phyloP scores from a whole-genome alignment of 768 basidiomycete genomes.

The Pisolithus microcarpus region DNA sequence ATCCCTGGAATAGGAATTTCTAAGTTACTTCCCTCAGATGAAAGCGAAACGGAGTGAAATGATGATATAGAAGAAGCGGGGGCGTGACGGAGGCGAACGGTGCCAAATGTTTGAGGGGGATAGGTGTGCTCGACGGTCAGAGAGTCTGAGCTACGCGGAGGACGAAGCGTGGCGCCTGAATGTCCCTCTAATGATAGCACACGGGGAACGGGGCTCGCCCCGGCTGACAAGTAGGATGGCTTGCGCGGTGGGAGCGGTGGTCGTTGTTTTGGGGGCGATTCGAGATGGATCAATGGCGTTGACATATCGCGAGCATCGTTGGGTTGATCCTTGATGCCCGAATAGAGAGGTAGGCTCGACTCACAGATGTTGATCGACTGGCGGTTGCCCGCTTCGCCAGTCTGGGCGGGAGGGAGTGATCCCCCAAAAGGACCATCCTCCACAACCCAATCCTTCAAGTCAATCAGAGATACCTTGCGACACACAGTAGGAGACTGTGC shows the following conservation, averaged over 20 bases:
- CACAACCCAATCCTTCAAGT: constrained; percentile 68
- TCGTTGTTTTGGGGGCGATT: constrained; percentile 40
- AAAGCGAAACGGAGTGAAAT: constrained; percentile 77
- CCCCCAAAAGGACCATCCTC: constrained; percentile 46
- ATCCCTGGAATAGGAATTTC: constrained; percentile 10
- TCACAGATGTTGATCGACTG: constrained; percentile 13
- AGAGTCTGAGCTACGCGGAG: constrained; percentile 37
- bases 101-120: constrained; percentile 35
- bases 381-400: constrained; percentile 4
- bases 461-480: constrained; percentile 56
- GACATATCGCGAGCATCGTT: constrained; percentile 7
- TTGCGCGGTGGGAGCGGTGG: constrained; percentile 67
- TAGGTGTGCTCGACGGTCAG: constrained; percentile 55
- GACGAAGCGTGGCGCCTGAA: constrained; percentile 13
- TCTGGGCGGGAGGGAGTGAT: constrained; percentile 8
- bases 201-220: constrained; percentile 29
- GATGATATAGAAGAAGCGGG: constrained; percentile 71
- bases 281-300: constrained; percentile 50
- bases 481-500: constrained; percentile 42
- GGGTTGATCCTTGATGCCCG: constrained; percentile 13
- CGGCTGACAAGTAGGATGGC: constrained; percentile 45
- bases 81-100: constrained; percentile 38
- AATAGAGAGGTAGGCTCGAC: constrained; percentile 2
- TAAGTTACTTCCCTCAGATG: constrained; percentile 44
- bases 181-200: constrained; percentile 13